Evolutionary conservation across 257 asterid species (phyloP).

Genomic region (Henckelia pumila): DNA sequence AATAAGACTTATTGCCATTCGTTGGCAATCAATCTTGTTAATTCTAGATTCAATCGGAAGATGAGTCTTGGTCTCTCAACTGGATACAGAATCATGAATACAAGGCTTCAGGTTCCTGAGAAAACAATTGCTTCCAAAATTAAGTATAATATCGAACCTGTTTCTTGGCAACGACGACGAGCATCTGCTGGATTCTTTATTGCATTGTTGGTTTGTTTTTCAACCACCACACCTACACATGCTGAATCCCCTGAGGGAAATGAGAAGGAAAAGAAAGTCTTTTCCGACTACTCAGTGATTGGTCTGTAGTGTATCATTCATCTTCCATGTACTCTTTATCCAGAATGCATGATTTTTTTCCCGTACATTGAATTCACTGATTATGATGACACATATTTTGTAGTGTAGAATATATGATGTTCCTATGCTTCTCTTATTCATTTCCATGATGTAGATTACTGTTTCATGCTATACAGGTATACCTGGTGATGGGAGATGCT

Average conservation of each 20-base stretch:
- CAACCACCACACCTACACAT: slow-evolving; percentile 52
- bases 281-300: slow-evolving; percentile 66
- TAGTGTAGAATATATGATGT: background rate
- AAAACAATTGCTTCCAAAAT: slow-evolving; percentile 32
- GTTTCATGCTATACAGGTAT: slow-evolving; percentile 54
- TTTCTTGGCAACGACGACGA: slow-evolving; percentile 41
- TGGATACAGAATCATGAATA: slow-evolving; percentile 36
- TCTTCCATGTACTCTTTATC: background rate
- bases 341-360: background rate
- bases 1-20: slow-evolving; percentile 32
- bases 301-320: slow-evolving; percentile 43
- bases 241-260: slow-evolving; percentile 53
- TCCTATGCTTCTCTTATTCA: background rate
- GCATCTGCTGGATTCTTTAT: slow-evolving; percentile 44
- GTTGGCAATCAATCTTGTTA: slow-evolving; percentile 35
- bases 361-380: background rate
- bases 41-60: slow-evolving; percentile 30
- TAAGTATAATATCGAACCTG: slow-evolving; percentile 32
- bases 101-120: slow-evolving; percentile 46
- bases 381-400: slow-evolving; percentile 1
- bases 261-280: slow-evolving; percentile 52
- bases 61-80: slow-evolving; percentile 34
- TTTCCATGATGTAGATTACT: slow-evolving; percentile 22
- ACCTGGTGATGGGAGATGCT: slow-evolving; percentile 99
- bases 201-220: slow-evolving; percentile 64